Evolutionary conservation across 78 protist species (phyloP), one percentile per base, ranked within the genome.

Genomic region (Isochrysis galbana): DNA sequence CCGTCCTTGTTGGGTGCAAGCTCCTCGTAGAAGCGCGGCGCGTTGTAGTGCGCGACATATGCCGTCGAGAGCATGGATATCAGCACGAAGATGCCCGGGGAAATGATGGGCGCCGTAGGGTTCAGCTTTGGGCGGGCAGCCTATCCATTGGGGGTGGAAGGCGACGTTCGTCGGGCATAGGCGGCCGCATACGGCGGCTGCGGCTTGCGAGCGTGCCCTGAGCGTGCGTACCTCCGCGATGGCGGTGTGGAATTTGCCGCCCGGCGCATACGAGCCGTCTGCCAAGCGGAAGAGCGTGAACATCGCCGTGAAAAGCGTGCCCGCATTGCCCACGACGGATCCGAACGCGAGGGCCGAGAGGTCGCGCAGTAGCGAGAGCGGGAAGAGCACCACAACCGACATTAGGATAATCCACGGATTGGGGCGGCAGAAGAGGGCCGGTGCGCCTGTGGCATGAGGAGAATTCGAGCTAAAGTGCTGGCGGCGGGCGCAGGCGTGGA

Each of bases 41-140:
- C 88, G 88, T 80, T 80, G 48, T 44, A 41, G 55, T 80, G 88
- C 39, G 88, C 88, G 48, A 80, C 17, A 38, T 29, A 80, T 3
- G 88, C 88, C 41, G 88, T 32, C 41, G 88, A 25, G 88, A 80
- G 88, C 88, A 80, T 80, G 14, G 51, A 41, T 46, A 80, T 0
- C 41, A 80, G 88, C 32, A 80, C 88, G 51, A 80, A 80, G 38
- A 44, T 44, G 55, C 41, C 32, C 0, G 54, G 25, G 55, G 1
- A 3, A n/a, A 80, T 21, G 29, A 5, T 14, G 29, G 51, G 88
- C 55, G 0, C 36, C 19, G 36, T 51, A 19, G 77, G 29, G 29
- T 51, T 51, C n/a, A n/a, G n/a, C n/a, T n/a, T n/a, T n/a, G n/a
- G n/a, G n/a, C n/a, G n/a, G n/a, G n/a, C n/a, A n/a, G n/a, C n/a